Base-by-base conservation (phyloP, 352 stramenopile genomes). In the Phytophthora agathidicida region DNA sequence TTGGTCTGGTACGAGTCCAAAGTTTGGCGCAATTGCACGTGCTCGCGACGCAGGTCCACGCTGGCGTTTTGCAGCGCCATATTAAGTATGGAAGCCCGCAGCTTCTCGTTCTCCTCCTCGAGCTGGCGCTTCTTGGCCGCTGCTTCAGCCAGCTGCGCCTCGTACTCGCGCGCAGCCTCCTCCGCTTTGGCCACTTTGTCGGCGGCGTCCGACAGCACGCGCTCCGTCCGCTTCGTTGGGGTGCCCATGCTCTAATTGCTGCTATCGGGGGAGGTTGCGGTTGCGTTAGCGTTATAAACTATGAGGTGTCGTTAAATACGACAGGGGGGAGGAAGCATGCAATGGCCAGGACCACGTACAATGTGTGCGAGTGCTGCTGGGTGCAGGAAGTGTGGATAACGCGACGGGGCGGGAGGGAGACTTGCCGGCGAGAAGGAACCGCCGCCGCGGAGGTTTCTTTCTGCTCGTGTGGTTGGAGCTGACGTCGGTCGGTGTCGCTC, bases 1-100 rank as follows among this genome's bases (percentile, higher is more conserved):
- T 95, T 95, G 69, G 65, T 86, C 77, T 95, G 83, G 68, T 91
- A 92, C 70, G 83, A 93, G 55, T 93, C 82, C 13, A 94, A 71
- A 35, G 84, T 93, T 71, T 95, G 86, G 8, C 83, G 83, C 44
- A 95, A 68, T 64, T 93, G 83, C 57, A 89, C 75, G 46, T 95
- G 83, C 55, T 95, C 86, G 26, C 83, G 83, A 22, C 84, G 82
- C 32, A 93, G 65, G 54, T 95, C 86, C 11, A 83, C 73, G 65
- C 76, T 93, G 19, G 86, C 86, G 53, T 90, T 83, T 50, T 92
- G 76, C 28, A 93, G 67, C 26, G 84, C 83, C 55, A 90, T 83
- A 54, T 65, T 81, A 16, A 93, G 68, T 53, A 95, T 92, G n/a
- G 78, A 87, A 22, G 74, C 62, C 9, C 86, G 80, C 51, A 95